A percentile compares a stretch with the other conserved stretches of the same genome.
Conservation (phyloP, 2,329 filamentous ascomycete species). For the Alternaria tenuissima region DNA sequence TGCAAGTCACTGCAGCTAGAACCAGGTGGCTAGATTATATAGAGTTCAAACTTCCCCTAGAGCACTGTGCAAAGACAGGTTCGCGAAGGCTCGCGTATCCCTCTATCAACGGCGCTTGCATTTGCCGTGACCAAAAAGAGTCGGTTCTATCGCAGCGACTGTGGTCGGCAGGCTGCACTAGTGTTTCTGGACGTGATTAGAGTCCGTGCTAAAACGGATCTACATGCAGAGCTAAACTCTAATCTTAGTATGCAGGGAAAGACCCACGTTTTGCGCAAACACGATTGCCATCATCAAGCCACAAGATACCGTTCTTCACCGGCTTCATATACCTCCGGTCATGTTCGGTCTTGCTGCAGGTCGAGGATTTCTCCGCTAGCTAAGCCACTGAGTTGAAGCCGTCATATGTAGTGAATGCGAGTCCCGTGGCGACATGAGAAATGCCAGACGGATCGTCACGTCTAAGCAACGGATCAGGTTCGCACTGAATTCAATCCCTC, state of each 20-base stretch:
- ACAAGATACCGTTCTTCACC: background rate
- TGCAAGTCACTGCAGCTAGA: background rate
- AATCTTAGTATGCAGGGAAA: background rate
- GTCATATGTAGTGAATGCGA: background rate
- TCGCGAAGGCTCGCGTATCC: background rate
- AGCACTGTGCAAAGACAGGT: background rate
- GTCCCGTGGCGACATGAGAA: background rate
- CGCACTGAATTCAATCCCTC: background rate
- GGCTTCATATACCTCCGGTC: background rate
- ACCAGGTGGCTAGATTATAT: background rate
- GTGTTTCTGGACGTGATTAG: background rate
- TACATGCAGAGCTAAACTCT: background rate
- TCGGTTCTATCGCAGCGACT: background rate
- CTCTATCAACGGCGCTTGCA: background rate
- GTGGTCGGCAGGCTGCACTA: background rate
- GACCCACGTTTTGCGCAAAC: background rate
- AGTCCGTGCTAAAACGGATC: background rate
- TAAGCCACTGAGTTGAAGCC: background rate
- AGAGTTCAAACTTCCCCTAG: background rate
- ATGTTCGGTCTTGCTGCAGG: background rate
- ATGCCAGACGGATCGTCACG: background rate
- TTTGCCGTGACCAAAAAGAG: background rate
- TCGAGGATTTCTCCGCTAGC: background rate
- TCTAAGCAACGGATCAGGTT: background rate
- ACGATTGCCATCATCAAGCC: background rate